A percentile compares a stretch with the other conserved stretches of the same genome.
These are phyloP conservation scores for Fusarium vanettenii DNA, from an alignment of 2,329 filamentous ascomycete species.

Conservation along the genomic window DNA sequence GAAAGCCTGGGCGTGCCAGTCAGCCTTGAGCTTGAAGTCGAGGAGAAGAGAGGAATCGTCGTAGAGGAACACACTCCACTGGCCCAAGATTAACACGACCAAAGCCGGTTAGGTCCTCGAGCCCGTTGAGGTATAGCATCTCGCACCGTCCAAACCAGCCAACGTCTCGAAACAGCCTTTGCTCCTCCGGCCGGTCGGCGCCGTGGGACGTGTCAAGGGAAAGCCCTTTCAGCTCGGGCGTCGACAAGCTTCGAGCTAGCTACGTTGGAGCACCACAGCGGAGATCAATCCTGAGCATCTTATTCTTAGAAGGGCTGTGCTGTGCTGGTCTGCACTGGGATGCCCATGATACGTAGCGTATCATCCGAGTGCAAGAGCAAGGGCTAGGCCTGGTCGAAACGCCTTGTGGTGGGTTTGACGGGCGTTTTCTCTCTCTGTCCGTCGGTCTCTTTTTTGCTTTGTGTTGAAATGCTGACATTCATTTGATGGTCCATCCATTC, in stretches of 20 bases:
- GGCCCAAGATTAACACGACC: constrained; percentile 22
- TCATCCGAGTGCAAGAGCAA: neutral
- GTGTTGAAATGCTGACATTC: neutral
- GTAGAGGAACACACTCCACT: constrained; percentile 18
- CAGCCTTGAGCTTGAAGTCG: constrained; percentile 20
- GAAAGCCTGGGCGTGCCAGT: constrained; percentile 23
- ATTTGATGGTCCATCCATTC: neutral
- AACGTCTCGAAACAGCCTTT: constrained; percentile 15
- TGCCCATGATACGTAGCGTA: neutral
- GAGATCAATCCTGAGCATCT: constrained; percentile 16
- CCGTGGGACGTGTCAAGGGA: neutral
- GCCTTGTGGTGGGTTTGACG: neutral
- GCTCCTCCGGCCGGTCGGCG: constrained; percentile 10
- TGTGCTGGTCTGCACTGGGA: neutral
- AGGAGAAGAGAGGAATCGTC: constrained; percentile 6
- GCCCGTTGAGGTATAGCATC: neutral
- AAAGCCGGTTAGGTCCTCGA: constrained; percentile 19
- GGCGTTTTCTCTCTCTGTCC: neutral
- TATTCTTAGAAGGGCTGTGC: constrained; percentile 21
- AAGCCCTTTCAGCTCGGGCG: constrained; percentile 18
- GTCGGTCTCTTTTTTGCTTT: neutral
- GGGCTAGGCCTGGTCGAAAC: neutral
- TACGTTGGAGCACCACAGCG: constrained; percentile 28
- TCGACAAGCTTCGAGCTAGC: constrained; percentile 27
- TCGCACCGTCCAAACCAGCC: constrained; percentile 6